These are phyloP conservation scores for Lepiota brunneoincarnata DNA, from an alignment of 768 basidiomycete genomes.

Conservation along the genomic window DNA sequence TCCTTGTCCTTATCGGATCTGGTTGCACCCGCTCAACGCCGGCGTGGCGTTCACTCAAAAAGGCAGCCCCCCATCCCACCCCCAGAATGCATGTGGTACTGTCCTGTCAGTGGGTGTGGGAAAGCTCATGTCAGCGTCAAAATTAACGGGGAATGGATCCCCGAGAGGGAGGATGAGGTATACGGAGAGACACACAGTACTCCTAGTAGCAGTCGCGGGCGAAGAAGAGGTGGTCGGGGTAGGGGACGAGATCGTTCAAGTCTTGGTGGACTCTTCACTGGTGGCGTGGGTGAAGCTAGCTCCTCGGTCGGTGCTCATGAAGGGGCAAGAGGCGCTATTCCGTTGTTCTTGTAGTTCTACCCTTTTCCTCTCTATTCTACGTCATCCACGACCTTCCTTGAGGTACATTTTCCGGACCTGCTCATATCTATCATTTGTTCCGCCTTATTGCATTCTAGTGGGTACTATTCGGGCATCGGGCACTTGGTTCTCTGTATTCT, in stretches of 20 bases:
- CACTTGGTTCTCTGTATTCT: neutral
- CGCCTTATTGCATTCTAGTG: neutral
- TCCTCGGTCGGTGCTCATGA: neutral
- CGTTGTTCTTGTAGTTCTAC: conserved; percentile 36
- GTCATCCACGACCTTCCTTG: neutral
- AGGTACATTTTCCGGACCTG: neutral
- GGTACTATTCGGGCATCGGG: neutral
- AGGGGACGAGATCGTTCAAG: neutral
- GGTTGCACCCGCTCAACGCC: neutral
- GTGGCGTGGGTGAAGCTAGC: conserved; percentile 3
- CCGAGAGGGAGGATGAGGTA: conserved; percentile 38
- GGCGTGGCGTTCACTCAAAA: neutral
- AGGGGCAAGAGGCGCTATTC: conserved; percentile 36
- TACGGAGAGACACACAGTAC: conserved; percentile 4
- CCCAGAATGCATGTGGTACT: conserved; percentile 52
- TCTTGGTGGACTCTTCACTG: conserved; percentile 3
- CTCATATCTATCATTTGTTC: neutral
- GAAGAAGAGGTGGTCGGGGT: conserved; percentile 22
- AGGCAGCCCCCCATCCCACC: neutral
- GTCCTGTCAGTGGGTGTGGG: conserved; percentile 61
- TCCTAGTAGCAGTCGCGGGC: conserved; percentile 12
- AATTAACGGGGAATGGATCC: conserved; percentile 57
- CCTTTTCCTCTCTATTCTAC: neutral
- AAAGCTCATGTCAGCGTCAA: conserved; percentile 54
- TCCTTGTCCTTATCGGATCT: conserved; percentile 2